These are phyloP conservation scores for Oryza meyeriana DNA, from an alignment of 176 grass and related monocot species.

Conservation along the genomic window DNA sequence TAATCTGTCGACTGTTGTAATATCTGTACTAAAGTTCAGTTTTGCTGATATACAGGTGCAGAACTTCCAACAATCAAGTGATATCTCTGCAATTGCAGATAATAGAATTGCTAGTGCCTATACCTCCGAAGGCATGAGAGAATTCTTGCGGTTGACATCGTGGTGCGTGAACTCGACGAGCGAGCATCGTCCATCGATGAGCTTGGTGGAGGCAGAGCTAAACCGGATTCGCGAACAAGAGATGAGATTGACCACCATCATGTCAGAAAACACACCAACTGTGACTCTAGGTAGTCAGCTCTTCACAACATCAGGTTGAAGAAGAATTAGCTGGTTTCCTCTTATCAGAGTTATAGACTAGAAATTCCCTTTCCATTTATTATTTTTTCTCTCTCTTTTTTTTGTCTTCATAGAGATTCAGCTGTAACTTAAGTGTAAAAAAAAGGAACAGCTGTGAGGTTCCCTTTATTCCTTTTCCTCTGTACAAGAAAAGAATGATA, in stretches of 20 bases:
- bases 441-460: slow-evolving; percentile 52
- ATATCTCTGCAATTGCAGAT: slow-evolving; percentile 47
- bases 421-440: slow-evolving; percentile 75
- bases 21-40: background rate
- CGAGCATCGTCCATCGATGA: slow-evolving; percentile 71
- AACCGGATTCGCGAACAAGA: slow-evolving; percentile 73
- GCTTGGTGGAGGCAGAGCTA: slow-evolving; percentile 70
- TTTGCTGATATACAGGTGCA: slow-evolving; percentile 49
- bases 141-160: slow-evolving; percentile 63
- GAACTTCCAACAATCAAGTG: slow-evolving; percentile 57
- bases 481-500: no score
- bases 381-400: background rate
- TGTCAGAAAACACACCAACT: slow-evolving; percentile 56
- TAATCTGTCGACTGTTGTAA: background rate
- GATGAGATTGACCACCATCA: slow-evolving; percentile 67
- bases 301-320: slow-evolving; percentile 65
- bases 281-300: slow-evolving; percentile 96
- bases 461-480: slow-evolving; percentile 10
- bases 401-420: slow-evolving; percentile 28
- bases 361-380: slow-evolving; percentile 15
- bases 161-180: slow-evolving; percentile 58
- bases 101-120: slow-evolving; percentile 60
- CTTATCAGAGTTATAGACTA: slow-evolving; percentile 33
- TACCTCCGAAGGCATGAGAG: slow-evolving; percentile 69
- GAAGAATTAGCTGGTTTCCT: slow-evolving; percentile 29